Base-by-base conservation (phyloP, 768 basidiomycete genomes). In the Gloeophyllum trabeum region DNA sequence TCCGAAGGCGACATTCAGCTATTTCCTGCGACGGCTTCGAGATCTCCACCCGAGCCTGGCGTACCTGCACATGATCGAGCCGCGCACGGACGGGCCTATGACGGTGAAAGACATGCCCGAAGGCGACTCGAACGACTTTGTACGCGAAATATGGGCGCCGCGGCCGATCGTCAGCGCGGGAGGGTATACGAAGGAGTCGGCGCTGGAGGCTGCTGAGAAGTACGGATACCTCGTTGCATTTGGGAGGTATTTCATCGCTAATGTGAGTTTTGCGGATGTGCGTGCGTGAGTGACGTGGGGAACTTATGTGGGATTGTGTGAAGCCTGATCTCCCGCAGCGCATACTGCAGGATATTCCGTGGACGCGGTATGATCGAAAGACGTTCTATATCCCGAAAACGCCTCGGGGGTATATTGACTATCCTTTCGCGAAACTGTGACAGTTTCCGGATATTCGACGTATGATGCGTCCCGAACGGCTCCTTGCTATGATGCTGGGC, bases 401-500 rank as follows among this genome's bases (percentile, higher is more conserved):
- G n/a, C 42, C 53, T 6, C 24, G 39, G 4, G 54, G 54, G 22
- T 55, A 55, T 40, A 54, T 43, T 24, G 54, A 55, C 42, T 54
- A 52, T 41, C 48, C 50, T 2, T 51, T 52, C 40, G 38, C 40
- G 36, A 21, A 37, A 16, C 16, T 32, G 16, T 32, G 28, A 32
- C 16, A 32, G n/a, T n/a, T n/a, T n/a, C n/a, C n/a, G n/a, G n/a
- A n/a, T n/a, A n/a, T n/a, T n/a, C n/a, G n/a, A n/a, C n/a, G n/a
- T n/a, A n/a, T n/a, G n/a, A n/a, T n/a, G n/a, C n/a, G n/a, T n/a
- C n/a, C n/a, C n/a, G n/a, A n/a, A n/a, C n/a, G n/a, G n/a, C n/a
- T n/a, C n/a, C n/a, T n/a, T n/a, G n/a, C n/a, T n/a, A n/a, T n/a
- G n/a, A n/a, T n/a, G n/a, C n/a, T n/a, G n/a, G n/a, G n/a, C n/a